Evolutionary conservation across 192 early-diverging fungal species (phyloP), one percentile per base, ranked within the genome.

Genomic region (Allomyces macrogynus): DNA sequence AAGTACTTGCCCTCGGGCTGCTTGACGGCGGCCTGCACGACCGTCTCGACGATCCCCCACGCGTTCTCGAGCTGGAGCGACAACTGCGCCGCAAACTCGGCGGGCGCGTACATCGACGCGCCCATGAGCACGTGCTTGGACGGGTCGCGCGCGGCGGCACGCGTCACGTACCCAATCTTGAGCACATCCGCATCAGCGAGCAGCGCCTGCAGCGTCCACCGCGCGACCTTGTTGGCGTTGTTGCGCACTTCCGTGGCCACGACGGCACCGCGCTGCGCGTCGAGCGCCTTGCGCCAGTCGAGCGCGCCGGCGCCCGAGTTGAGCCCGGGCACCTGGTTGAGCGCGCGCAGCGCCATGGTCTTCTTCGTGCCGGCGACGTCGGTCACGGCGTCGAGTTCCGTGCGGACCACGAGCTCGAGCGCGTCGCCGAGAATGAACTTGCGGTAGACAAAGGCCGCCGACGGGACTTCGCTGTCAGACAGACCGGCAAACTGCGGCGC

Each of bases 231-330:
- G 77, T 87, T 86, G 66, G 84, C 81, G 81, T 99, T 97, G 79
- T 97, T 99, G 78, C 89, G 93, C 81, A 94, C 91, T 71, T 97
- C 95, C 26, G 90, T 91, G 0, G 93, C 93, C 64, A 97, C 89
- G 27, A 96, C 89, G 60, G 93, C 94, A 67, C 91, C 95, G 66
- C 94, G 86, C 74, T 93, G 90, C 26, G 88, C 77, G 75, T 99
- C 94, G 27, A 99, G 80, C 72, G 89, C 92, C 73, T 89, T 76
- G 68, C 90, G 81, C 95, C 95, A 99, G 75, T 94, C 88, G 25
- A 93, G 84, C 10, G 89, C 88, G 32, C 32, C 32, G 8, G 32
- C 32, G 62, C 86, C 87, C 44, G 89, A 91, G 61, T 14, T 84
- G 79, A 49, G 91, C 92, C 64, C 85, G 77, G 25, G 92, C 91